Evolutionary conservation across 345 rosid species (phyloP).

Genomic region (Fremontodendron californicum): DNA sequence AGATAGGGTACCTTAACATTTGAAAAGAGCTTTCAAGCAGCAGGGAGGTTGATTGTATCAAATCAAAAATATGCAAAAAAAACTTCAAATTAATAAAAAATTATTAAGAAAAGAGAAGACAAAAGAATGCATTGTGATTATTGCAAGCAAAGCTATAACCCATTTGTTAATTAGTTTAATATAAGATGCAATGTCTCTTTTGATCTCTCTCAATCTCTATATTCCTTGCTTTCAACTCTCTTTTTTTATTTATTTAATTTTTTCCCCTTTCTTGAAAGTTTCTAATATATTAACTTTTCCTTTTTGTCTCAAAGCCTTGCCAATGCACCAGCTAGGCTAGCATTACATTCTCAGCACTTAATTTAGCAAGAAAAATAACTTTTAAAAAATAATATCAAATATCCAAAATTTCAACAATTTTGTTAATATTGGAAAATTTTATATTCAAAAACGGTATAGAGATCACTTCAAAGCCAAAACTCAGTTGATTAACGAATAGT

Average conservation of each 20-base stretch:
- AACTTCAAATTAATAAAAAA: neutral
- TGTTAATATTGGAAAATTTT: neutral
- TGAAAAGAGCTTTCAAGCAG: constrained; percentile 34
- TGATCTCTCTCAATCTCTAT: constrained; percentile 19
- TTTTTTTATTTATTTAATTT: neutral
- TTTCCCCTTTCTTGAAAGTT: too few species aligned
- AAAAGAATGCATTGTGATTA: constrained; percentile 24
- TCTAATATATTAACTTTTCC: neutral
- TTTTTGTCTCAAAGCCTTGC: neutral
- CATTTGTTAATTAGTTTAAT: constrained; percentile 19
- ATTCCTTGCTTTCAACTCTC: constrained; percentile 38
- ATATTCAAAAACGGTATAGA: neutral
- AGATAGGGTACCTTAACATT: constrained; percentile 8
- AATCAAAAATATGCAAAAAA: neutral
- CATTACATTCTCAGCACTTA: neutral
- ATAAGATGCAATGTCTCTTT: constrained; percentile 45
- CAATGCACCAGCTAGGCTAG: neutral
- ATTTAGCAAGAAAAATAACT: neutral
- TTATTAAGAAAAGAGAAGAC: neutral
- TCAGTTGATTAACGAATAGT: too few species aligned
- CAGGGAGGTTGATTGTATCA: constrained; percentile 14
- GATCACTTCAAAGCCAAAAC: too few species aligned
- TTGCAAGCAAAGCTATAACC: constrained; percentile 43
- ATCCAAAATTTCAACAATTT: too few species aligned
- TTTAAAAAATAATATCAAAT: too few species aligned